Percentiles rank a stretch among this genome's conserved stretches.
phyloP scores from a whole-genome alignment of 1,284 basidiomycete genomes.

The Naganishia sp. region DNA sequence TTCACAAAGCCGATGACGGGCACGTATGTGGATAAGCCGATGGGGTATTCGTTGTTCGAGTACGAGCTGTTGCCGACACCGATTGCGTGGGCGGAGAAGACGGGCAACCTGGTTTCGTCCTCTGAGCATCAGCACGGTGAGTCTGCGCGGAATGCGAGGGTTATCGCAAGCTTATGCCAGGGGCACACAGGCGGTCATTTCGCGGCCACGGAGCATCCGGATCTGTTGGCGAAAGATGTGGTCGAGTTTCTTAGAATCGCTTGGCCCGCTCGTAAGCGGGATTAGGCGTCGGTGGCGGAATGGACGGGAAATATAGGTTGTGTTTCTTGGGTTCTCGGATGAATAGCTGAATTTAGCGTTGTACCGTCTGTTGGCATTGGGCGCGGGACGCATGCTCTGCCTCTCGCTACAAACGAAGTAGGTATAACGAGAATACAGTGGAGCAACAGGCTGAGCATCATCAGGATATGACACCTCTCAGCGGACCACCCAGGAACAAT shows the following conservation, averaged over 20 bases:
- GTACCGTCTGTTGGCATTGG: background rate
- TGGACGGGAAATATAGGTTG: no score
- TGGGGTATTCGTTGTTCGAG: conserved; percentile 53
- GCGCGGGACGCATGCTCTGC: background rate
- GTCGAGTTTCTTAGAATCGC: conserved; percentile 45
- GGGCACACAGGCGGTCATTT: conserved; percentile 48
- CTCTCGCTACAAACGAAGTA: no score
- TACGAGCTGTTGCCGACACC: conserved; percentile 52
- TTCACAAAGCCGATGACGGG: conserved; percentile 33
- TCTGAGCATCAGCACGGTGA: conserved; percentile 47
- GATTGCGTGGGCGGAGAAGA: conserved; percentile 45
- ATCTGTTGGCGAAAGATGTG: conserved; percentile 46
- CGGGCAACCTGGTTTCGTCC: conserved; percentile 49
- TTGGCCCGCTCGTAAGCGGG: conserved; percentile 25
- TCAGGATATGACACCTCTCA: background rate
- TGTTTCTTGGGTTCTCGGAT: no score
- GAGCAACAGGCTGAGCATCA: background rate
- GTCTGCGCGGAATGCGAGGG: conserved; percentile 34
- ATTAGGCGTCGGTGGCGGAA: background rate
- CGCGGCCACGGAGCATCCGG: conserved; percentile 55
- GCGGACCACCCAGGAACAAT: no score
- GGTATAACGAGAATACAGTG: background rate
- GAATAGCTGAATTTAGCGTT: background rate
- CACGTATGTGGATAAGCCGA: conserved; percentile 48
- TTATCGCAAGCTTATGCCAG: background rate